Percentiles rank a stretch among this genome's conserved stretches.
Conservation (phyloP, 257 asterid genomes). For the Hygrophila difformis region DNA sequence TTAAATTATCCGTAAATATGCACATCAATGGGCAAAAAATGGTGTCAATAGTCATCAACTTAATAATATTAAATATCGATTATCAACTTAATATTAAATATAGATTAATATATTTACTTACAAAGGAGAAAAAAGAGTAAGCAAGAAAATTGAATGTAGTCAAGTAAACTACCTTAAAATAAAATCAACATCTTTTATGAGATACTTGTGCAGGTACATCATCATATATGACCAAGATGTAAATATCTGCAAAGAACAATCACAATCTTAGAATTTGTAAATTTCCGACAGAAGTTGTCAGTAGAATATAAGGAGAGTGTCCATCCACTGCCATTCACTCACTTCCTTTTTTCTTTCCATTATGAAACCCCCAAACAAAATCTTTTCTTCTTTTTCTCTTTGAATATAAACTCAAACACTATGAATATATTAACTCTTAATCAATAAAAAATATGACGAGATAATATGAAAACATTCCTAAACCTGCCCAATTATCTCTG, state of each 20-base stretch:
- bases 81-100: too few species aligned
- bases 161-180: slow-evolving; percentile 45
- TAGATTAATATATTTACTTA: background rate
- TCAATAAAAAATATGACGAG: slow-evolving; percentile 12
- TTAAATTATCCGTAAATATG: too few species aligned
- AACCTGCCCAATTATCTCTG: slow-evolving; percentile 87
- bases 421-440: too few species aligned
- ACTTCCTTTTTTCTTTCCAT: too few species aligned
- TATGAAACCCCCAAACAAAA: too few species aligned
- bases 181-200: slow-evolving; percentile 40
- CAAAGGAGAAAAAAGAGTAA: background rate
- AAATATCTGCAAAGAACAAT: slow-evolving; percentile 56
- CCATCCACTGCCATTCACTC: too few species aligned
- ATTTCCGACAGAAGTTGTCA: background rate
- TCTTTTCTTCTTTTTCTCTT: too few species aligned
- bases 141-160: slow-evolving; percentile 2
- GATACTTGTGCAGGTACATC: slow-evolving; percentile 81
- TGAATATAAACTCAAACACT: too few species aligned
- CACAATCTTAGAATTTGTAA: slow-evolving; percentile 8
- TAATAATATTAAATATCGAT: background rate
- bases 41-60: too few species aligned
- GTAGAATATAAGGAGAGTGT: too few species aligned
- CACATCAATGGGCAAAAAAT: too few species aligned
- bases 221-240: slow-evolving; percentile 73
- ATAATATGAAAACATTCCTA: slow-evolving; percentile 11